Percentiles rank a stretch among this genome's conserved stretches.
Conservation (phyloP, 2,329 filamentous ascomycete genomes). For the Bipolaris bicolor region DNA sequence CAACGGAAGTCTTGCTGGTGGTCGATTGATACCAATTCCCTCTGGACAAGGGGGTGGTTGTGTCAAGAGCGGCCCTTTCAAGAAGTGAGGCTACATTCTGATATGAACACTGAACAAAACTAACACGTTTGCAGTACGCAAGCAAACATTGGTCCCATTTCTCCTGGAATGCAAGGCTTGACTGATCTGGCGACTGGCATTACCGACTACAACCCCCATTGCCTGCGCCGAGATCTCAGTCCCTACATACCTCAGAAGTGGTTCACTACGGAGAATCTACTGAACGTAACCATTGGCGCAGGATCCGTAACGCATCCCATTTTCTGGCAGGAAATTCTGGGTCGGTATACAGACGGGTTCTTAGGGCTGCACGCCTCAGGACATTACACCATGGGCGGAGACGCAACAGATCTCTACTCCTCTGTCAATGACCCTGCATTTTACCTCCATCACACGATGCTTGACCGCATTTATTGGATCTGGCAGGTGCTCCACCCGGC, state of each 20-base stretch:
- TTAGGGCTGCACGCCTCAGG: constrained; percentile 8
- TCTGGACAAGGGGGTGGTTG: constrained; percentile 10
- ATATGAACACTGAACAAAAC: too few species aligned
- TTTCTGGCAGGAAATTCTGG: constrained; percentile 11
- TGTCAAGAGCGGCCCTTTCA: constrained; percentile 8
- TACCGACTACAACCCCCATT: constrained; percentile 6
- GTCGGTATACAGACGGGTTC: constrained; percentile 7
- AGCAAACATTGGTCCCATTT: constrained; percentile 9
- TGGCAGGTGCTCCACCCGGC: constrained; percentile 10
- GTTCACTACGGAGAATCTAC: constrained; percentile 6
- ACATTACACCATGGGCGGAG: constrained; percentile 8
- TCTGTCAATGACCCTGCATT: constrained; percentile 11
- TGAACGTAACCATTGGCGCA: constrained; percentile 4
- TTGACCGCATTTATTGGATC: constrained; percentile 10
- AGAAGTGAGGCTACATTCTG: not conserved
- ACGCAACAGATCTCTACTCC: constrained; percentile 9
- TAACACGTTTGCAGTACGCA: not conserved
- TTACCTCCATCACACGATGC: constrained; percentile 10
- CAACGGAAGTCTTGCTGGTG: constrained; percentile 9
- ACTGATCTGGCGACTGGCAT: constrained; percentile 3
- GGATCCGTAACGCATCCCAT: constrained; percentile 1
- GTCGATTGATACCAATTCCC: constrained; percentile 1
- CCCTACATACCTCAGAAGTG: constrained; percentile 7
- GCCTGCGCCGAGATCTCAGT: constrained; percentile 7
- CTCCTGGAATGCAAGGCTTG: constrained; percentile 11